phyloP scores from a whole-genome alignment of 352 stramenopile genomes.

The Saprolegnia parasitica region DNA sequence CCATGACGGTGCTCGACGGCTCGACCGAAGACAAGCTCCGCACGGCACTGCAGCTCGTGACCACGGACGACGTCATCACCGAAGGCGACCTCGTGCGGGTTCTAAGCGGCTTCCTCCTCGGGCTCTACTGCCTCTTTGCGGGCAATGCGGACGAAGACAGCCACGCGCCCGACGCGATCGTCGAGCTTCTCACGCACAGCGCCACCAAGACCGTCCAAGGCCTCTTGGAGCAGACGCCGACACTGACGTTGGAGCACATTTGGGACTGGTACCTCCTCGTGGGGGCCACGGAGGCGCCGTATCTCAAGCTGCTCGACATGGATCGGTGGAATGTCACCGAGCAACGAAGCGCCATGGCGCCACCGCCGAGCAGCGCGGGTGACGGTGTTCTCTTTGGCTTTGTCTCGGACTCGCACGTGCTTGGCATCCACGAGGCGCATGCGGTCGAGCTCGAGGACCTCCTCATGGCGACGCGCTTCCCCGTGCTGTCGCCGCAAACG shows the following conservation, averaged over 20 bases:
- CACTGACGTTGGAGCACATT: slow-evolving; percentile 7
- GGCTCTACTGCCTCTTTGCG: slow-evolving; percentile 21
- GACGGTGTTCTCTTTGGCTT: slow-evolving; percentile 1
- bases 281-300: slow-evolving; percentile 7
- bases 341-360: background rate
- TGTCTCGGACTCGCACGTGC: slow-evolving; percentile 9
- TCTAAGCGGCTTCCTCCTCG: slow-evolving; percentile 10
- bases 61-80: slow-evolving; percentile 2
- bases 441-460: slow-evolving; percentile 58
- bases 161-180: background rate
- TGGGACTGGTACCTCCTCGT: slow-evolving; percentile 28
- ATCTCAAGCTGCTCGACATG: slow-evolving; percentile 22
- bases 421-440: slow-evolving; percentile 57
- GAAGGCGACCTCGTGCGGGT: slow-evolving; percentile 12
- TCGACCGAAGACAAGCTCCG: slow-evolving; percentile 22
- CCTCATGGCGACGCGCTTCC: slow-evolving; percentile 62
- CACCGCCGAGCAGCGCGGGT: background rate
- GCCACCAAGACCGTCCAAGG: slow-evolving; percentile 9
- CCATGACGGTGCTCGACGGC: slow-evolving; percentile 14
- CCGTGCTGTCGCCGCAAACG: slow-evolving; percentile 54
- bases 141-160: background rate
- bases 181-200: slow-evolving; percentile 5
- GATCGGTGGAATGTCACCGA: background rate
- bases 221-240: slow-evolving; percentile 1
- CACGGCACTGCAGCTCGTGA: background rate